Conservation (phyloP, 2,329 filamentous ascomycete genomes). For the Ceratocystis lukuohia region DNA sequence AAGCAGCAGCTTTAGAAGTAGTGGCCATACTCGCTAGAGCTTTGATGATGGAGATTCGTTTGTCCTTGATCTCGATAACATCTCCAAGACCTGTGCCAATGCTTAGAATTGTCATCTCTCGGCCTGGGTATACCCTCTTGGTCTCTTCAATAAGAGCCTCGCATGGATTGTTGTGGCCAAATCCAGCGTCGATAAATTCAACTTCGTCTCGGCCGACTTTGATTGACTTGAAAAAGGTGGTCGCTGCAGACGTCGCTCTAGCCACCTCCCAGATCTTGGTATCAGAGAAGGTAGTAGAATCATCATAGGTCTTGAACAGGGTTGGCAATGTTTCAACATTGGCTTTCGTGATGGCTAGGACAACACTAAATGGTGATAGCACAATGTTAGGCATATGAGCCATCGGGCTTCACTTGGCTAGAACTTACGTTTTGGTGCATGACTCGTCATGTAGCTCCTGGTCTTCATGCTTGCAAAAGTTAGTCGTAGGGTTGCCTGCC, state of each 20-base stretch:
- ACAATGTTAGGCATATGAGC: neutral
- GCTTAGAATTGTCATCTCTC: conserved; percentile 21
- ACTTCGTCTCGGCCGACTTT: conserved; percentile 23
- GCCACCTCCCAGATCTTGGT: conserved; percentile 26
- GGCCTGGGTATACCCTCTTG: conserved; percentile 21
- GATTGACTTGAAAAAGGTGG: conserved; percentile 26
- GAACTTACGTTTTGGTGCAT: neutral
- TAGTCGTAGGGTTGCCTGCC: neutral
- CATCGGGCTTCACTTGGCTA: no score
- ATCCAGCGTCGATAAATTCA: conserved; percentile 25
- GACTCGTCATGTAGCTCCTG: neutral
- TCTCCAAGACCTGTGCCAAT: conserved; percentile 24
- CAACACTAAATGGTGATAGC: neutral
- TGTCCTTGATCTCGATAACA: conserved; percentile 20
- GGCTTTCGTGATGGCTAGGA: neutral
- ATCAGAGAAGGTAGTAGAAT: conserved; percentile 18
- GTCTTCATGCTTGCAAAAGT: neutral
- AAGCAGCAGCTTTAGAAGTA: neutral
- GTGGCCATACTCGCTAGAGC: neutral
- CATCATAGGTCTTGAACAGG: conserved; percentile 25
- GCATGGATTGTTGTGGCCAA: conserved; percentile 27
- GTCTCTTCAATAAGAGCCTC: conserved; percentile 25
- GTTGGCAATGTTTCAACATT: conserved; percentile 19
- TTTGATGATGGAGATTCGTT: neutral
- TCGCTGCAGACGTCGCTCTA: conserved; percentile 24